These are phyloP conservation scores for Lasiodiplodia hormozganensis DNA, from an alignment of 2,329 filamentous ascomycete genomes.

Conservation along the genomic window DNA sequence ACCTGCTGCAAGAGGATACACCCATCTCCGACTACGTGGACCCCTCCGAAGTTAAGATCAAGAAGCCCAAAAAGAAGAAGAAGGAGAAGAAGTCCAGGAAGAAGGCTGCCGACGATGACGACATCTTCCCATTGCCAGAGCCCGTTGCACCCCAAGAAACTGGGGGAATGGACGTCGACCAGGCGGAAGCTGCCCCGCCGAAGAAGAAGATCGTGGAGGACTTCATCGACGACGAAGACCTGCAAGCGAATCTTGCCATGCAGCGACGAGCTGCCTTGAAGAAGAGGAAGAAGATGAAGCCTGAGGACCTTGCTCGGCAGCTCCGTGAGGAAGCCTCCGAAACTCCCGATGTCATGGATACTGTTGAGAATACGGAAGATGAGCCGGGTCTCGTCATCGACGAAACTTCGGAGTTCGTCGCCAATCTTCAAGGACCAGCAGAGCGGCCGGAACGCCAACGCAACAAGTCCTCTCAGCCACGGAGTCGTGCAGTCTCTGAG, in stretches of 20 bases:
- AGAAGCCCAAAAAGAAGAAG: slow-evolving; percentile 81
- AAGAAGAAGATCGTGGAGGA: slow-evolving; percentile 69
- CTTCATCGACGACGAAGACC: slow-evolving; percentile 88
- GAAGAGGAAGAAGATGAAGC: slow-evolving; percentile 85
- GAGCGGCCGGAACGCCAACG: slow-evolving; percentile 52
- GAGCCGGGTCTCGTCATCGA: slow-evolving; percentile 84
- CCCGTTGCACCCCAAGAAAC: slow-evolving; percentile 37
- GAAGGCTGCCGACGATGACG: slow-evolving; percentile 69
- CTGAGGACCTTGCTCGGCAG: slow-evolving; percentile 85
- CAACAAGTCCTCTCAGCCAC: slow-evolving; percentile 45
- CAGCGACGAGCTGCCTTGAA: slow-evolving; percentile 85
- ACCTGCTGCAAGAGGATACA: slow-evolving; percentile 66
- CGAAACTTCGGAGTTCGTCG: slow-evolving; percentile 93
- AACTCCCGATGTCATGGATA: slow-evolving; percentile 60
- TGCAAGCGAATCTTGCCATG: slow-evolving; percentile 84
- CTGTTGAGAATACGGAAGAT: slow-evolving; percentile 63
- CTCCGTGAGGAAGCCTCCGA: slow-evolving; percentile 68
- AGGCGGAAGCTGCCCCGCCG: slow-evolving; percentile 36
- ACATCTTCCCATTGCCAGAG: slow-evolving; percentile 51
- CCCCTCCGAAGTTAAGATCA: slow-evolving; percentile 84
- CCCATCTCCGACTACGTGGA: slow-evolving; percentile 89
- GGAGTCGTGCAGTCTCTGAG: slow-evolving; percentile 32
- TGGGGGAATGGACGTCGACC: slow-evolving; percentile 79
- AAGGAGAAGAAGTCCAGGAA: slow-evolving; percentile 79
- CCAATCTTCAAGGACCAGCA: slow-evolving; percentile 76